Evolutionary conservation across 1,284 basidiomycete genomes (phyloP).

Genomic region (Fistulina hepatica): DNA sequence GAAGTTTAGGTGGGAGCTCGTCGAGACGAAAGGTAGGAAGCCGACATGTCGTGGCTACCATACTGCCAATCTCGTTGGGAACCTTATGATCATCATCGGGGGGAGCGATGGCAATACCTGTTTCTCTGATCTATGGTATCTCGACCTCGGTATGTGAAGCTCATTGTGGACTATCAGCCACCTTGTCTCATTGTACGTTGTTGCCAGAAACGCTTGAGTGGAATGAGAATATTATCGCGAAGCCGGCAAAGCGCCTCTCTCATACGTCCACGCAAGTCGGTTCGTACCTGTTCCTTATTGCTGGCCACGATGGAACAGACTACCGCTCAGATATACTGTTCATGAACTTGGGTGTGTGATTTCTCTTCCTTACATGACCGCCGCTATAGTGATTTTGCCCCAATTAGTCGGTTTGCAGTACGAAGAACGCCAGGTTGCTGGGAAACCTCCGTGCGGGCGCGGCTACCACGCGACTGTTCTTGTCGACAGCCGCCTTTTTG

Average conservation of each 20-base stretch:
- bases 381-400: too few relatives aligned
- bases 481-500: slow-evolving; percentile 74
- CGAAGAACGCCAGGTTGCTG: slow-evolving; percentile 42
- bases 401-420: slow-evolving; percentile 12
- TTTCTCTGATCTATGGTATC: slow-evolving; percentile 81
- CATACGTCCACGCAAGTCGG: slow-evolving; percentile 88
- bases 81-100: slow-evolving; percentile 75
- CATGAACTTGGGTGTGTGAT: slow-evolving; percentile 69
- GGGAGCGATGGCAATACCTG: slow-evolving; percentile 72
- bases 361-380: slow-evolving; percentile 3
- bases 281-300: slow-evolving; percentile 84
- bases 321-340: slow-evolving; percentile 75
- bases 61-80: slow-evolving; percentile 78
- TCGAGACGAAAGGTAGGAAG: slow-evolving; percentile 39
- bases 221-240: slow-evolving; percentile 49
- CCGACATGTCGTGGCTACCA: slow-evolving; percentile 80
- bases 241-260: slow-evolving; percentile 63
- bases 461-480: slow-evolving; percentile 80
- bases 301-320: slow-evolving; percentile 74
- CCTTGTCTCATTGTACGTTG: slow-evolving; percentile 5
- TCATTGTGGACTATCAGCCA: background rate
- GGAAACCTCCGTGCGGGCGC: slow-evolving; percentile 60
- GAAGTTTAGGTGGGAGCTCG: slow-evolving; percentile 54
- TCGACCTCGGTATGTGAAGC: slow-evolving; percentile 62
- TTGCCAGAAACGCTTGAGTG: slow-evolving; percentile 56